phyloP scores from a whole-genome alignment of 2,329 filamentous ascomycete species.

The Shiraia bambusicola region DNA sequence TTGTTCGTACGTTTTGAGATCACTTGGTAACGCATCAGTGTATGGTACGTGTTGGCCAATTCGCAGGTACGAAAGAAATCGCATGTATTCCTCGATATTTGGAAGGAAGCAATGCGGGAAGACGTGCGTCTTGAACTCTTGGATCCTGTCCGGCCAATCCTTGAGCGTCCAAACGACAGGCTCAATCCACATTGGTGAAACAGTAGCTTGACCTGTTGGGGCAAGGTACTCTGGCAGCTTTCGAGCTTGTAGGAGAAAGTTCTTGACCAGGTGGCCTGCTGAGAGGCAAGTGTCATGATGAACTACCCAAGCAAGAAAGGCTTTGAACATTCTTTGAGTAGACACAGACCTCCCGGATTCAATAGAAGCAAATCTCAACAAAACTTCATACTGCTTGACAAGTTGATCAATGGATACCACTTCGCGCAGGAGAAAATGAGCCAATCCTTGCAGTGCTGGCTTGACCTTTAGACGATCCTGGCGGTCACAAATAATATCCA shows the following conservation, averaged over 20 bases:
- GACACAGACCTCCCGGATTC: conserved; percentile 2
- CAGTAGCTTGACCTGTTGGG: background rate
- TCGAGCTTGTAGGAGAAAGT: conserved; percentile 34
- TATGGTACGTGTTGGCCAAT: conserved; percentile 32
- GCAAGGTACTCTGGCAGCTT: conserved; percentile 14
- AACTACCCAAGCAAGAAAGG: conserved; percentile 41
- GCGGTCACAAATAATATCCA: conserved; percentile 62
- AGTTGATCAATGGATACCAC: conserved; percentile 49
- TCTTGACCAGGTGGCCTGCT: conserved; percentile 42
- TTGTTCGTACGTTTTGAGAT: conserved; percentile 8
- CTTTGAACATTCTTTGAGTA: conserved; percentile 23
- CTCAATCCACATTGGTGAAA: conserved; percentile 41
- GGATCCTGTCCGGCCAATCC: conserved; percentile 39
- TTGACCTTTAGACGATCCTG: conserved; percentile 67
- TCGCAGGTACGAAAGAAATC: conserved; percentile 45
- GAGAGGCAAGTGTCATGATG: conserved; percentile 45
- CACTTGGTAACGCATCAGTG: conserved; percentile 17
- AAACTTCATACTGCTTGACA: conserved; percentile 43
- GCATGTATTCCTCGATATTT: conserved; percentile 42
- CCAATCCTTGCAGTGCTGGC: conserved; percentile 67
- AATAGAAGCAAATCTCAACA: conserved; percentile 9
- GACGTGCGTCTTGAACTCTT: conserved; percentile 49
- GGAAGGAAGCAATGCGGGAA: conserved; percentile 52
- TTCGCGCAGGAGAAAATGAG: conserved; percentile 64
- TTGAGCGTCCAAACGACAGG: conserved; percentile 39